Evolutionary conservation across 306 rosid species (phyloP).

Genomic region (Gastrolobium villosum): DNA sequence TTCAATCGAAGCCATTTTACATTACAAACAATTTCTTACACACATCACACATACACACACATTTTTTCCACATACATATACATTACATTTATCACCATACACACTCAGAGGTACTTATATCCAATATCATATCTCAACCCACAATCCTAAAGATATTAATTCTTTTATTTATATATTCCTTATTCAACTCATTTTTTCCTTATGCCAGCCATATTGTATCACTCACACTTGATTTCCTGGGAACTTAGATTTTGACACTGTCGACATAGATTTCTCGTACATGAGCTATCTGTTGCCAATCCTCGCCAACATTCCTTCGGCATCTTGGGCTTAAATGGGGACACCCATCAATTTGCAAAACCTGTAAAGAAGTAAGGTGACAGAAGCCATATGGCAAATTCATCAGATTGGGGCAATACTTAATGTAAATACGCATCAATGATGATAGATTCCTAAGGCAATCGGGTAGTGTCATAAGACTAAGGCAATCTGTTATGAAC

Average conservation of each 20-base stretch:
- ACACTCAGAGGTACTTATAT: too few species aligned
- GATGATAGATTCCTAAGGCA: conserved; percentile 28
- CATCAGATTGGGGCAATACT: conserved; percentile 34
- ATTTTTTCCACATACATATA: too few species aligned
- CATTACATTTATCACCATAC: too few species aligned
- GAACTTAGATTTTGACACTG: conserved; percentile 18
- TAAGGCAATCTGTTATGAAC: conserved; percentile 29
- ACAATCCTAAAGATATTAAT: too few species aligned
- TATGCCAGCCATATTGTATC: too few species aligned
- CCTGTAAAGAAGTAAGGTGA: conserved; percentile 29
- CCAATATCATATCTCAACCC: too few species aligned
- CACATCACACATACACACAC: too few species aligned
- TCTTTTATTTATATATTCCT: too few species aligned
- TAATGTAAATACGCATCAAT: conserved; percentile 25
- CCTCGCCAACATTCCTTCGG: conserved; percentile 32
- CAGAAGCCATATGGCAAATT: conserved; percentile 1
- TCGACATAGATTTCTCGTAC: conserved; percentile 29
- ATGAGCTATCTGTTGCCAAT: conserved; percentile 47
- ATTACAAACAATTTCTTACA: too few species aligned
- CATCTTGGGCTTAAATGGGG: conserved; percentile 39
- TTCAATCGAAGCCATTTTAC: too few species aligned
- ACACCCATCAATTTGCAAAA: conserved; percentile 37
- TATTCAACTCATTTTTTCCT: too few species aligned
- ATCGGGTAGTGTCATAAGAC: conserved; percentile 40
- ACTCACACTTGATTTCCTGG: too few species aligned